A percentile compares a stretch with the other conserved stretches of the same genome.
Evolutionary conservation across 805 yeast genomes (phyloP).

Genomic region (Jamesozyma jinghongensis): DNA sequence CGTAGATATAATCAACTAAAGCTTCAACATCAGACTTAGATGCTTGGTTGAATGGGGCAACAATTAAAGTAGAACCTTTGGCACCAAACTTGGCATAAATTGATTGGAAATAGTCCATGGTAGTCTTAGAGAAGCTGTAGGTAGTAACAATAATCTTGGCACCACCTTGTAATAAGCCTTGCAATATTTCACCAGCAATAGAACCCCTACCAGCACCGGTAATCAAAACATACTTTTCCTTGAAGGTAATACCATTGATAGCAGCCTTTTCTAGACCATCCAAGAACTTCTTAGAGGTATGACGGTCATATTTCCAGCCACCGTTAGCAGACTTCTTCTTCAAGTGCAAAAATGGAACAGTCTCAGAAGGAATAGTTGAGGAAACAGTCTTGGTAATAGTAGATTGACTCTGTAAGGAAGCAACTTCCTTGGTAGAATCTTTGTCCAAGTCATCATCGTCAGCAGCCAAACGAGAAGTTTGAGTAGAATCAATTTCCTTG

Average conservation of each 20-base stretch:
- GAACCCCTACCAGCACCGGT: constrained; percentile 99
- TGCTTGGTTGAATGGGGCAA: constrained; percentile 98
- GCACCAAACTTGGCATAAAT: constrained; percentile 92
- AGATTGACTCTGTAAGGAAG: constrained; percentile 68
- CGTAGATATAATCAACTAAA: constrained; percentile 76
- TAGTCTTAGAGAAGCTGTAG: constrained; percentile 86
- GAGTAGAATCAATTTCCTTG: constrained; percentile 61
- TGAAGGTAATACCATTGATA: constrained; percentile 83
- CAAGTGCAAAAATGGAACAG: constrained; percentile 90
- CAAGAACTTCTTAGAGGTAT: constrained; percentile 66
- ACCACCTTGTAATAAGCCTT: constrained; percentile 95
- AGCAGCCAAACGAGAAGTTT: constrained; percentile 49
- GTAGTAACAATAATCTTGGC: constrained; percentile 96
- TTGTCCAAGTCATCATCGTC: constrained; percentile 41
- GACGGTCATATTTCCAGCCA: constrained; percentile 76
- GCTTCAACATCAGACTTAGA: constrained; percentile 89
- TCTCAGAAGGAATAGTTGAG: constrained; percentile 63
- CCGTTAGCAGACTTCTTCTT: constrained; percentile 68
- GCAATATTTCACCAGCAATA: constrained; percentile 93
- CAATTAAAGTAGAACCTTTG: constrained; percentile 81
- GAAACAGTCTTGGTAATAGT: constrained; percentile 68
- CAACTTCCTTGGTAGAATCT: constrained; percentile 67
- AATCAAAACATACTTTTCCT: constrained; percentile 77
- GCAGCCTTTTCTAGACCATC: constrained; percentile 93
- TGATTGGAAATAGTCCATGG: constrained; percentile 91